phyloP scores from a whole-genome alignment of 2,329 filamentous ascomycete genomes.

The Pseudogymnoascus sp. region DNA sequence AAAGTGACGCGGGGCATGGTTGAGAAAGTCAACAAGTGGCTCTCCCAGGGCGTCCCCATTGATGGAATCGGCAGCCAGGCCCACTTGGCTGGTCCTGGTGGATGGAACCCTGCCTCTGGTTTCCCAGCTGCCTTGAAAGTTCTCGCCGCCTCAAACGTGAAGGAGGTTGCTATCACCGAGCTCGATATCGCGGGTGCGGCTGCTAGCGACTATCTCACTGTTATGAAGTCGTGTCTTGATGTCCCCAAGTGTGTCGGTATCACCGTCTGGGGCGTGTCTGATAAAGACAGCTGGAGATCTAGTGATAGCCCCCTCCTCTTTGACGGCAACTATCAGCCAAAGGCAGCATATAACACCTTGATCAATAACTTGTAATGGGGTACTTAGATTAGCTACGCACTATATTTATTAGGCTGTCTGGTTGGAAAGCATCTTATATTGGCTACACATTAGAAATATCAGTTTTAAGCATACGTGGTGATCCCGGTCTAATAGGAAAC shows the following conservation, averaged over 20 bases:
- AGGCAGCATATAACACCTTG: constrained; percentile 42
- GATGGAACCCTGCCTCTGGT: constrained; percentile 33
- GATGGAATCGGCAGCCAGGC: constrained; percentile 50
- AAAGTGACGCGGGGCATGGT: constrained; percentile 48
- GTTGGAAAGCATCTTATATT: no score
- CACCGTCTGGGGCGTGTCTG: constrained; percentile 26
- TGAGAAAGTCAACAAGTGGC: constrained; percentile 53
- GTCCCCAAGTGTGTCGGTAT: constrained; percentile 27
- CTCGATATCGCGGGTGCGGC: constrained; percentile 55
- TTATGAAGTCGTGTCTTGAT: constrained; percentile 25
- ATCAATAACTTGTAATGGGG: constrained; percentile 14
- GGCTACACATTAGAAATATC: no score
- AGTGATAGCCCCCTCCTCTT: constrained; percentile 44
- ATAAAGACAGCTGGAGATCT: constrained; percentile 43
- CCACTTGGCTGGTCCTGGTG: constrained; percentile 44
- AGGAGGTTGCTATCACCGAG: constrained; percentile 48
- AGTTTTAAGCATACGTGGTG: no score
- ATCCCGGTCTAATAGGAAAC: no score
- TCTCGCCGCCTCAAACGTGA: constrained; percentile 11
- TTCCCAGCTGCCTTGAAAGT: constrained; percentile 17
- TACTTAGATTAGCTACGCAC: not conserved
- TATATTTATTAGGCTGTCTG: no score
- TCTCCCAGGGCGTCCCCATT: constrained; percentile 52
- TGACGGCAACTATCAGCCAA: constrained; percentile 42
- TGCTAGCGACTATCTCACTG: constrained; percentile 33